Conservation (phyloP, 2,329 filamentous ascomycete genomes). For the Myotisia sp. region DNA sequence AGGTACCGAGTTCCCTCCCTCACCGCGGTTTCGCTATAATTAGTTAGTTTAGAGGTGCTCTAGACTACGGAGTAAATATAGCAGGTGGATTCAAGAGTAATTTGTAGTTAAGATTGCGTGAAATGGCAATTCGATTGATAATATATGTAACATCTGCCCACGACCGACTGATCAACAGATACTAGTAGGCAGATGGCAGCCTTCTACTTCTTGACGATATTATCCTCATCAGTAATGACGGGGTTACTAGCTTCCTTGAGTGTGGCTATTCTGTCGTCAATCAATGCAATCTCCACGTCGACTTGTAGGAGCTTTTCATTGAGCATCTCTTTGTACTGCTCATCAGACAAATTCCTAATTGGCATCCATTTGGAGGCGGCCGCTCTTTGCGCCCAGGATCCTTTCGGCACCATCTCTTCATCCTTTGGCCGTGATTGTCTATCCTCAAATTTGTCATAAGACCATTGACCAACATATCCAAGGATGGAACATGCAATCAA, state of each 20-base stretch:
- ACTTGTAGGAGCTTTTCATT: slow-evolving; percentile 55
- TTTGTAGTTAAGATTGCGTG: too few species aligned
- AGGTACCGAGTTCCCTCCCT: too few species aligned
- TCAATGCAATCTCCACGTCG: slow-evolving; percentile 61
- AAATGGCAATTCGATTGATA: too few species aligned
- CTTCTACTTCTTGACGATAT: too few species aligned
- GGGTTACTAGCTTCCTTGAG: slow-evolving; percentile 25
- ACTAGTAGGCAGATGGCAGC: too few species aligned
- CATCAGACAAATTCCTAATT: slow-evolving; percentile 53
- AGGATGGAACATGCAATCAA: slow-evolving; percentile 45
- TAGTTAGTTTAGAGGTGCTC: too few species aligned
- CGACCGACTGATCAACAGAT: too few species aligned
- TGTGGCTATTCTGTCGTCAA: slow-evolving; percentile 58
- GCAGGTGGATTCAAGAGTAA: too few species aligned
- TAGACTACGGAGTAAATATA: too few species aligned
- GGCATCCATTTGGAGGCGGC: slow-evolving; percentile 56
- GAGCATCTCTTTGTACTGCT: slow-evolving; percentile 58
- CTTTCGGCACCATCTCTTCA: slow-evolving; percentile 19
- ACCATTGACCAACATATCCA: slow-evolving; percentile 42
- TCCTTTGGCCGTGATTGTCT: slow-evolving; percentile 27
- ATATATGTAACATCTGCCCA: too few species aligned
- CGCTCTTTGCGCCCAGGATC: slow-evolving; percentile 36
- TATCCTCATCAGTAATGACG: too few species aligned
- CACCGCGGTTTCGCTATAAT: too few species aligned
- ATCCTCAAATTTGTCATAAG: slow-evolving; percentile 39